These are phyloP conservation scores for Spinacia oleracea DNA, from an alignment of 179 eudicot species.

Conservation along the genomic window DNA sequence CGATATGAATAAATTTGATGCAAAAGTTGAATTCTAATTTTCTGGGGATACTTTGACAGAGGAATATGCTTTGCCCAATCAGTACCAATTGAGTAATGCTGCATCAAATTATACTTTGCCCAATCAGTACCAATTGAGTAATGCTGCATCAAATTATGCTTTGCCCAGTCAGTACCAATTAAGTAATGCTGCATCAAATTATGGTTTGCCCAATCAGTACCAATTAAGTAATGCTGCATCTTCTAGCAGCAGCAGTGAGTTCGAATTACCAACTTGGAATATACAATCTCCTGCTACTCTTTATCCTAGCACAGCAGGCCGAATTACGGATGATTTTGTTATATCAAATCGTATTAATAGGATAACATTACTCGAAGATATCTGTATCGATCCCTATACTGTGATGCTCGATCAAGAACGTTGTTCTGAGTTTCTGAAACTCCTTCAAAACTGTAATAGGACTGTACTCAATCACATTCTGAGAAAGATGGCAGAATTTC, in stretches of 20 bases:
- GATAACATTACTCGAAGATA: background rate
- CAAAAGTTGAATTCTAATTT: background rate
- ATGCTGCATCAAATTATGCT: too few relatives aligned
- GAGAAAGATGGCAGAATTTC: background rate
- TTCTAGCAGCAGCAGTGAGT: background rate
- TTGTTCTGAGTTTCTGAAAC: background rate
- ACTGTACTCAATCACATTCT: background rate
- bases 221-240: background rate
- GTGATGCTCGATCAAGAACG: background rate
- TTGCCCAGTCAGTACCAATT: background rate
- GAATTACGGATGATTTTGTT: background rate
- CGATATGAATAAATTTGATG: background rate
- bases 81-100: background rate
- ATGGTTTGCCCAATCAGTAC: background rate
- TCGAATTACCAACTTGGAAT: background rate
- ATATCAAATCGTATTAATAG: background rate
- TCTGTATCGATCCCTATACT: background rate
- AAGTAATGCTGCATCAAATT: background rate
- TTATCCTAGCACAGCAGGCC: background rate
- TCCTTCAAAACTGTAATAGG: background rate
- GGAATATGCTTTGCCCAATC: background rate
- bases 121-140: background rate
- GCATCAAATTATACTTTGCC: background rate
- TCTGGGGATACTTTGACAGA: background rate
- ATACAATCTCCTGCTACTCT: background rate